Percentiles rank a stretch among this genome's conserved stretches.
phyloP scores from a whole-genome alignment of 2,329 filamentous ascomycete genomes.

The Ambrosiella cleistominuta region DNA sequence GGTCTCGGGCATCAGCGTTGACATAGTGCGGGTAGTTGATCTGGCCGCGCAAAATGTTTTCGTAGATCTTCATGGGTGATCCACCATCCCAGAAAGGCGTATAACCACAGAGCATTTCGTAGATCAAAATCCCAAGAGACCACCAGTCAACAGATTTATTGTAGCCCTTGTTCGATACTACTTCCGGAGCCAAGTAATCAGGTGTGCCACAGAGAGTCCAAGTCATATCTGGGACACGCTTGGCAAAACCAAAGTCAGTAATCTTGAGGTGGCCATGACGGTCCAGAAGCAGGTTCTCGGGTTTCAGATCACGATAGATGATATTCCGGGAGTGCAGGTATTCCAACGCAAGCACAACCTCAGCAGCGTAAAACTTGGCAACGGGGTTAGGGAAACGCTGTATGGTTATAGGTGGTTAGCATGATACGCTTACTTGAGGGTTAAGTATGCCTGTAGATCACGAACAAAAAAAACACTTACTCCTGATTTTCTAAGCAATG shows the following conservation, averaged over 20 bases:
- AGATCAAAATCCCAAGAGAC: constrained; percentile 95
- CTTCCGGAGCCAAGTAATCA: constrained; percentile 92
- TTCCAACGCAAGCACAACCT: constrained; percentile 87
- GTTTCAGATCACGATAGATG: constrained; percentile 94
- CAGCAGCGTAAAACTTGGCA: constrained; percentile 96
- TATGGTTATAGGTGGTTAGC: neutral
- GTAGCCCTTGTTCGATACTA: constrained; percentile 98
- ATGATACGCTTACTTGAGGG: neutral
- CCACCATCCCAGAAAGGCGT: constrained; percentile 98
- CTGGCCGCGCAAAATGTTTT: constrained; percentile 90
- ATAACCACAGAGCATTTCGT: constrained; percentile 98
- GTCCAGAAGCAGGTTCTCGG: constrained; percentile 81
- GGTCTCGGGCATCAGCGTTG: constrained; percentile 80
- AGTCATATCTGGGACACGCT: constrained; percentile 95
- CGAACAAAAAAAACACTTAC: constrained; percentile 27
- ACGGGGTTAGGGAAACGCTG: constrained; percentile 97
- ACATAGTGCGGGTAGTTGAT: constrained; percentile 97
- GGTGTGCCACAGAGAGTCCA: constrained; percentile 97
- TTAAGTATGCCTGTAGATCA: neutral
- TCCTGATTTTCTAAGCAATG: constrained; percentile 83
- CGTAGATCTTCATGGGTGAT: constrained; percentile 97
- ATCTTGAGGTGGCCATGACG: constrained; percentile 91
- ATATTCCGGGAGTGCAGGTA: constrained; percentile 91
- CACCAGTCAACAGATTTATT: constrained; percentile 99
- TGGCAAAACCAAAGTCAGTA: constrained; percentile 96